Evolutionary conservation across 2,329 filamentous ascomycete species (phyloP), one percentile per base, ranked within the genome.

Genomic region (Trichophyton benhamiae): DNA sequence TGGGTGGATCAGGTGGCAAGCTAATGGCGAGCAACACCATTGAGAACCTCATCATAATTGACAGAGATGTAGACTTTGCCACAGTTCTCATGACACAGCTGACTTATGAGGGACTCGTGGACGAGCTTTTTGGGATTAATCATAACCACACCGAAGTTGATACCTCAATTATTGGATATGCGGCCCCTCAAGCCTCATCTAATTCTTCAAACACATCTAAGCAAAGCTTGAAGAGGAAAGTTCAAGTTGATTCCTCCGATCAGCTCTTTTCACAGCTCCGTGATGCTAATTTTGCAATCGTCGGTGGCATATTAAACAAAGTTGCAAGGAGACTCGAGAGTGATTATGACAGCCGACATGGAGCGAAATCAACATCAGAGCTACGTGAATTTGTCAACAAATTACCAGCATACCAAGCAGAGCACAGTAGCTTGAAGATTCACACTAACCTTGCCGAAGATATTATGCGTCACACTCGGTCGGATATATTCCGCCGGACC

Each of bases 381-480:
- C 83, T 99, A 36, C 88, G 91, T 67, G 91, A 95, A 25, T 96
- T 97, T 71, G 94, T 99, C n/a, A 86, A 87, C 67, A 95, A 95
- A 72, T 78, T 99, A 27, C 92, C 94, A 0, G 87, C 86, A 9
- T 96, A 95, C 68, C 92, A 97, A 74, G 87, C 91, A 55, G 94
- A 99, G 72, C 91, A 96, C 69, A 87, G 92, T 67, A 95, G 89
- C 68, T 78, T 96, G n/a, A 91, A 94, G 65, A 83, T 92, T 33
- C 94, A 99, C 70, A 96, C 91, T 1, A 88, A 88, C 6, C 81
- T 99, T 52, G 91, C 91, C 0, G 94, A 97, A 75, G 92, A 96
- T 66, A 94, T 99, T 60, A 91, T 95, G 80, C 94, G 95, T 70
- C 84, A 91, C 68, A 99, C 94, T 0, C 84, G 89, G 58, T 88